phyloP scores from a whole-genome alignment of 2,329 filamentous ascomycete species.

The Trematosphaeria pertusa region DNA sequence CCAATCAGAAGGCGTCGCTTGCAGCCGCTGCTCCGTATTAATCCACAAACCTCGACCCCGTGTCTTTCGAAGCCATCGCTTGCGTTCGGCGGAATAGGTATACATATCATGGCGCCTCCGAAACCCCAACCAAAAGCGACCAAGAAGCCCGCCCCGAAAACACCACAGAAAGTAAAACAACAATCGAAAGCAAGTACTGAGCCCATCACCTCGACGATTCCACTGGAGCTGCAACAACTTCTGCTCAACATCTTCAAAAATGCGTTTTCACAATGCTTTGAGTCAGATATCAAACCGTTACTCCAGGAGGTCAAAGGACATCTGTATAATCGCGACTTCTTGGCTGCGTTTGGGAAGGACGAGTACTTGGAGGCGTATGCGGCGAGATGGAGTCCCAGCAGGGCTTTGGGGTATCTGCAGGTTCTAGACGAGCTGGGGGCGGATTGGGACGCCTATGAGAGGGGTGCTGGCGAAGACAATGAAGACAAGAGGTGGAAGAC shows the following conservation, averaged over 20 bases:
- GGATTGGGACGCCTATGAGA: neutral
- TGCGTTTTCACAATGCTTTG: constrained; percentile 59
- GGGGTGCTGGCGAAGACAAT: neutral
- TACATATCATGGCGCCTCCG: constrained; percentile 19
- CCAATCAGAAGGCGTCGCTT: constrained; percentile 1
- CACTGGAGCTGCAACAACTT: constrained; percentile 68
- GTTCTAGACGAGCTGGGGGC: constrained; percentile 50
- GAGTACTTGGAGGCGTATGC: constrained; percentile 83
- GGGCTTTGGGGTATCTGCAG: constrained; percentile 82
- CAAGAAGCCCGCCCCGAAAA: constrained; percentile 3
- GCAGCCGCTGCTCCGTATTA: constrained; percentile 1
- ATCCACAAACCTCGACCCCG: neutral
- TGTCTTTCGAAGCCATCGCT: constrained; percentile 4
- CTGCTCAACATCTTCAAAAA: constrained; percentile 76
- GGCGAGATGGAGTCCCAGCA: constrained; percentile 85
- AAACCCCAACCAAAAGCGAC: constrained; percentile 20
- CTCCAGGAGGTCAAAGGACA: constrained; percentile 87
- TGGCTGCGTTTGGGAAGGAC: constrained; percentile 74
- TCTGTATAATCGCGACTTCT: constrained; percentile 86
- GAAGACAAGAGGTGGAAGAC: constrained; percentile 44
- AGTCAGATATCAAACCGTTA: constrained; percentile 59
- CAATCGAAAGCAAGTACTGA: constrained; percentile 13
- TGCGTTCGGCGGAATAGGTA: too few species aligned
- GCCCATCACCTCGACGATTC: constrained; percentile 40
- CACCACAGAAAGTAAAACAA: constrained; percentile 16